Base-by-base conservation (phyloP, 2,329 filamentous ascomycete genomes). In the Trichoderma cornu-damae region DNA sequence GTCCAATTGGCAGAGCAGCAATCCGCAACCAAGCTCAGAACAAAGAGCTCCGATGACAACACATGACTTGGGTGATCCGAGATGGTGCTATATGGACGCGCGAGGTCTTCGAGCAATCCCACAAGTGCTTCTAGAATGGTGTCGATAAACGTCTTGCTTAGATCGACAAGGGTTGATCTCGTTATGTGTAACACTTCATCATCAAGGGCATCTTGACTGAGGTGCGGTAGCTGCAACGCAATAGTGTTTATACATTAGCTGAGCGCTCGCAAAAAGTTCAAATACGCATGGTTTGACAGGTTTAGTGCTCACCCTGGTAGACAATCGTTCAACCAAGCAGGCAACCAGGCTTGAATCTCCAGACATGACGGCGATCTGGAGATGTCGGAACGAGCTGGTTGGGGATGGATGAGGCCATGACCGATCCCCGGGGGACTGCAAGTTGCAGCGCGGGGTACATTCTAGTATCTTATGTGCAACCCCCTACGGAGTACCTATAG, bases 1-100 rank as follows among this genome's bases (percentile, higher is more conserved):
- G 77, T 71, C 83, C 84, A 87, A 66, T 85, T 79, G 53, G 79
- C 78, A 50, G 79, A 77, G 63, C 83, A 87, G 66, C 85, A 88
- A 65, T 87, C 84, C 66, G 84, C 82, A 34, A 84, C 76, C 40
- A 88, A 73, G 47, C 80, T 77, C 49, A 87, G 70, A n/a, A 87
- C 73, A 64, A 85, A 87, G 47, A 84, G 73, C 67, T 88, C 84
- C 16, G 85, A 87, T 46, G 82, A 76, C 30, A 87, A 72, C 51
- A 88, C 76, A 65, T 86, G 81, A 35, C 76, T 72, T 2, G 84
- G 83, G 63, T 85, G 83, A 20, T 73, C 70, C 44, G 76, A 69
- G 55, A 81, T 72, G 48, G 66, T 70, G 60, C 77, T 77, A 66
- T 82, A 83, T 3, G 81, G 79, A 49, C 78, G 78, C 26, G 75